A percentile compares a stretch with the other conserved stretches of the same genome.
phyloP scores from a whole-genome alignment of 2,329 filamentous ascomycete species.

The Nigrospora oryzae region DNA sequence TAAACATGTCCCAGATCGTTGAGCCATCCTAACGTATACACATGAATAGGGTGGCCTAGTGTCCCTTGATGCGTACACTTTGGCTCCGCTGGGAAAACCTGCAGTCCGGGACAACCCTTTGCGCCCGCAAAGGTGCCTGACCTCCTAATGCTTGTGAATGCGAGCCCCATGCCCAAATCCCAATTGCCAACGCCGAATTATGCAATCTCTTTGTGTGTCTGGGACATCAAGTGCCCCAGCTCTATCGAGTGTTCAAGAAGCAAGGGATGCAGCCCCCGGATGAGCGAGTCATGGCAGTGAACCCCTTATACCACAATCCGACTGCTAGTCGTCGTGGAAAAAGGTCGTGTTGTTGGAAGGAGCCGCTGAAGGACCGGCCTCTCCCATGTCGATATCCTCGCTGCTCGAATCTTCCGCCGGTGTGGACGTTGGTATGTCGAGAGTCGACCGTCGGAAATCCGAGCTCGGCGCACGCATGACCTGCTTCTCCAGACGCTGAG shows the following conservation, averaged over 20 bases:
- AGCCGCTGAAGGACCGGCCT: conserved; percentile 46
- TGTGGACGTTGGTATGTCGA: conserved; percentile 8
- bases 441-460: conserved; percentile 19
- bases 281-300: no score
- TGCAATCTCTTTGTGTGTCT: no score
- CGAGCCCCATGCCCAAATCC: conserved; percentile 9
- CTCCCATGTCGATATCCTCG: conserved; percentile 47
- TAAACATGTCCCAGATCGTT: background rate
- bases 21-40: background rate
- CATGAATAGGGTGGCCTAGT: background rate
- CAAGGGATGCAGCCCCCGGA: no score
- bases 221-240: no score
- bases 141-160: conserved; percentile 14
- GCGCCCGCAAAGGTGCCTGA: conserved; percentile 4
- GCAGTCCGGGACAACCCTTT: background rate
- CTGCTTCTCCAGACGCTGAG: conserved; percentile 36
- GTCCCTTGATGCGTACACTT: no score
- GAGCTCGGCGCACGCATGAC: conserved; percentile 43
- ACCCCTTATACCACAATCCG: no score
- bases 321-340: conserved; percentile 35
- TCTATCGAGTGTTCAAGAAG: no score
- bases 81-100: background rate
- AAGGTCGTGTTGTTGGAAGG: conserved; percentile 40
- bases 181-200: conserved; percentile 12
- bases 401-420: conserved; percentile 21